phyloP scores from a whole-genome alignment of 495 filamentous ascomycete species.

The Thermochaetoides thermophila region DNA sequence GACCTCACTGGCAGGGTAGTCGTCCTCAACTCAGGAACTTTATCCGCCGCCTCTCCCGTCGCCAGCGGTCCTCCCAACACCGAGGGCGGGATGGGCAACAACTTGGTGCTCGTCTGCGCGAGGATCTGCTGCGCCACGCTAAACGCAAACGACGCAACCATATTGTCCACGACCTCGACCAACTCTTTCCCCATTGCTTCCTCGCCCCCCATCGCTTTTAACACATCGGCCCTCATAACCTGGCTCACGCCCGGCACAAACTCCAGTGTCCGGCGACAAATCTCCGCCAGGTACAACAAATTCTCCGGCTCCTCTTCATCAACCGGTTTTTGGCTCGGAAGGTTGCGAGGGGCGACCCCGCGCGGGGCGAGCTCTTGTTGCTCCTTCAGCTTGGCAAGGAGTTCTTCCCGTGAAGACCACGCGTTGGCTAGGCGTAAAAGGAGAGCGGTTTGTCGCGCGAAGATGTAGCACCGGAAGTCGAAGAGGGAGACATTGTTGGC shows the following conservation, averaged over 20 bases:
- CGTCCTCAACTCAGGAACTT: conserved; percentile 45
- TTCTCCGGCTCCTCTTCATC: conserved; percentile 52
- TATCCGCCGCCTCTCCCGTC: conserved; percentile 30
- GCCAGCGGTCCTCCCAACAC: too few species aligned
- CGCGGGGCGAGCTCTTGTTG: conserved; percentile 37
- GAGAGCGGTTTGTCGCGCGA: conserved; percentile 73
- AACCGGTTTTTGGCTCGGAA: conserved; percentile 26
- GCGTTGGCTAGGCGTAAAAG: conserved; percentile 71
- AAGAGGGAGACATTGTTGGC: conserved; percentile 96
- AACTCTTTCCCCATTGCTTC: conserved; percentile 17
- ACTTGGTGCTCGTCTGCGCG: conserved; percentile 55
- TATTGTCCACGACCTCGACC: conserved; percentile 53
- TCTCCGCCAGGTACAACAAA: conserved; percentile 59
- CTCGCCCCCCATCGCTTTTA: conserved; percentile 24
- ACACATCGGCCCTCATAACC: conserved; percentile 62
- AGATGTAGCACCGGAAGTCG: conserved; percentile 90
- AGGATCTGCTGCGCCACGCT: conserved; percentile 64
- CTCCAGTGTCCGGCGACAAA: conserved; percentile 60
- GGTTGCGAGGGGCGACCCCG: conserved; percentile 35
- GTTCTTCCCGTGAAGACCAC: conserved; percentile 38
- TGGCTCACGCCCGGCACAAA: conserved; percentile 69
- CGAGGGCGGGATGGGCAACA: conserved; percentile 49
- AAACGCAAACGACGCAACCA: conserved; percentile 77
- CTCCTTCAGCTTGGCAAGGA: conserved; percentile 42
- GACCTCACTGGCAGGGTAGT: conserved; percentile 46